Evolutionary conservation across 495 filamentous ascomycete species (phyloP).

Genomic region (Penicillium angulare): DNA sequence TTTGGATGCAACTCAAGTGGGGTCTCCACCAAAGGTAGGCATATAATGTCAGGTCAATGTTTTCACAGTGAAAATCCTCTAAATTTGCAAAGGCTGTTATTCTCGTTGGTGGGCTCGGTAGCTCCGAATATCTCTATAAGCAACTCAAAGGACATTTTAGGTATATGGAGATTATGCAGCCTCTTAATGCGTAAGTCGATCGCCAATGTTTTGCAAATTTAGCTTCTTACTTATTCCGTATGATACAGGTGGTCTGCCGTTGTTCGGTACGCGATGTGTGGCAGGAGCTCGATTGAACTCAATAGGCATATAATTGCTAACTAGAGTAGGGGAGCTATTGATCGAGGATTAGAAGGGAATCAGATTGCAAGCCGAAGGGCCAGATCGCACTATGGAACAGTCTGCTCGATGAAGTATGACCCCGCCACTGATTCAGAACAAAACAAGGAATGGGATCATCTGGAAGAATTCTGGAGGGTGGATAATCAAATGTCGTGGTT

Average conservation of each 20-base stretch:
- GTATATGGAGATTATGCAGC: constrained; percentile 56
- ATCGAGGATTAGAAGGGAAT: constrained; percentile 37
- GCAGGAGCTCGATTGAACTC: not conserved
- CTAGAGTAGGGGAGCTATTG: constrained; percentile 44
- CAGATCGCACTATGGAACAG: constrained; percentile 50
- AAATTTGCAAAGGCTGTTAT: constrained; percentile 46
- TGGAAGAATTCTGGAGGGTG: constrained; percentile 21
- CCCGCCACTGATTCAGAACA: constrained; percentile 19
- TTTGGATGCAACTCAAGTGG: constrained; percentile 23
- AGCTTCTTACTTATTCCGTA: not conserved
- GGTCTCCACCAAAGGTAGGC: constrained; percentile 14
- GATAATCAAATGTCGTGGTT: constrained; percentile 27
- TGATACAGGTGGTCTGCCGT: constrained; percentile 27
- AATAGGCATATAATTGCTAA: constrained; percentile 20
- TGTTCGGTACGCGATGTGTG: constrained; percentile 20
- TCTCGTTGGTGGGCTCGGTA: constrained; percentile 73
- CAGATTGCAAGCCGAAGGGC: constrained; percentile 48
- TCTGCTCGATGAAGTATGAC: constrained; percentile 28
- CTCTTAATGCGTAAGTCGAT: constrained; percentile 49
- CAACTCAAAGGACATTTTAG: constrained; percentile 44
- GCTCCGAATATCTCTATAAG: constrained; percentile 62
- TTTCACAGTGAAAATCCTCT: constrained; percentile 6
- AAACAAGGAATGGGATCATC: constrained; percentile 1
- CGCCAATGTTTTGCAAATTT: not conserved
- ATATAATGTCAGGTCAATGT: constrained; percentile 9